Evolutionary conservation across 2,329 filamentous ascomycete genomes (phyloP).

Genomic region (Trichoderma cornu-damae): DNA sequence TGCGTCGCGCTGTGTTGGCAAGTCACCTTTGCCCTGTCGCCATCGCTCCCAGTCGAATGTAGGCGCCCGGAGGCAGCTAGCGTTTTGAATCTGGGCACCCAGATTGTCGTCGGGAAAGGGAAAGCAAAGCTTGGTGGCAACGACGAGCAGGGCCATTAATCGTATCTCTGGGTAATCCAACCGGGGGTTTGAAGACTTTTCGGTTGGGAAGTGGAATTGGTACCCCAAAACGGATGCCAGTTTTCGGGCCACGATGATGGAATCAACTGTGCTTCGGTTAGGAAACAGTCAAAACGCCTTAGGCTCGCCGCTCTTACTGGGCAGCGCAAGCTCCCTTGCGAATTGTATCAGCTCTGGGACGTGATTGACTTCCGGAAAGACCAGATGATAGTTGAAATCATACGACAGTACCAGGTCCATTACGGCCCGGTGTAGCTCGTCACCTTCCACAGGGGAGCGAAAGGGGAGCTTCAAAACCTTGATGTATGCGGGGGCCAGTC

Average conservation of each 20-base stretch:
- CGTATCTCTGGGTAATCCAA: constrained; percentile 69
- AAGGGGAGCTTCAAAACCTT: constrained; percentile 50
- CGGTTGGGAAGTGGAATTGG: constrained; percentile 46
- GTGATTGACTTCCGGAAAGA: constrained; percentile 67
- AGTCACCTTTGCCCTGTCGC: constrained; percentile 45
- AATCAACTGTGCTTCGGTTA: constrained; percentile 51
- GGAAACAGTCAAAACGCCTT: neutral
- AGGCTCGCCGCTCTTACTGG: constrained; percentile 48
- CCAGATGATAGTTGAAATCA: constrained; percentile 61
- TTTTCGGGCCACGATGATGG: constrained; percentile 34
- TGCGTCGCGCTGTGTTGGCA: constrained; percentile 19
- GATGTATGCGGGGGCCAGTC: constrained; percentile 59
- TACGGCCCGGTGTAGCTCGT: constrained; percentile 60
- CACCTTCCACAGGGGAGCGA: constrained; percentile 40
- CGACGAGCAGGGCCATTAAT: constrained; percentile 63
- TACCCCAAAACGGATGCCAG: constrained; percentile 50
- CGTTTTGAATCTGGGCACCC: constrained; percentile 28
- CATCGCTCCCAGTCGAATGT: constrained; percentile 68
- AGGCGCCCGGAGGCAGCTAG: constrained; percentile 19
- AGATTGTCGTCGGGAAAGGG: constrained; percentile 58
- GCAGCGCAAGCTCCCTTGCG: constrained; percentile 66
- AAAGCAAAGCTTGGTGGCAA: constrained; percentile 74
- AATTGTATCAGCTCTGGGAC: constrained; percentile 64
- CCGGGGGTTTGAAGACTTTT: constrained; percentile 40
- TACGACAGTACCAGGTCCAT: constrained; percentile 60